These are phyloP conservation scores for Xylaria sp. DNA, from an alignment of 2,329 filamentous ascomycete genomes.

Conservation along the genomic window DNA sequence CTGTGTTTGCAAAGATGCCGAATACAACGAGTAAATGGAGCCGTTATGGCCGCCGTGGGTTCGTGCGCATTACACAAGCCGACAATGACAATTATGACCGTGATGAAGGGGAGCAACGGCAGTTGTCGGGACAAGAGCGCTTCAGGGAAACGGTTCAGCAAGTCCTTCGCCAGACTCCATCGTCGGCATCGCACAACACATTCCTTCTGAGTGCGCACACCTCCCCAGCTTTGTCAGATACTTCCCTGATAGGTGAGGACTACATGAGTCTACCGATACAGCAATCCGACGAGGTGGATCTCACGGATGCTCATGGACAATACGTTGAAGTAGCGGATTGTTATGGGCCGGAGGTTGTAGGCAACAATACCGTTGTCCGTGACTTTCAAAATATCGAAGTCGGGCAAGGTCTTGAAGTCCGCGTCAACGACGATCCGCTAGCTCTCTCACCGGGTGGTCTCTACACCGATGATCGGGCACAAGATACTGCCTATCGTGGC, in stretches of 20 bases:
- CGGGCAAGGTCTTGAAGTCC: constrained; percentile 33
- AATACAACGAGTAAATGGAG: constrained; percentile 22
- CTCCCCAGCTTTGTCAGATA: constrained; percentile 36
- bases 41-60: constrained; percentile 20
- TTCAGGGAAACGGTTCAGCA: constrained; percentile 34
- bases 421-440: constrained; percentile 14
- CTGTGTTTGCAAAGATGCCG: constrained; percentile 21
- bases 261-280: constrained; percentile 34
- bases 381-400: constrained; percentile 26
- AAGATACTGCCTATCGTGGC: constrained; percentile 32
- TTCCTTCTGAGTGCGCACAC: constrained; percentile 13
- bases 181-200: constrained; percentile 2
- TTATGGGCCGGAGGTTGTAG: constrained; percentile 31
- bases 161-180: constrained; percentile 25
- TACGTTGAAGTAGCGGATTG: constrained; percentile 28
- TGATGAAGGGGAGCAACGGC: constrained; percentile 7
- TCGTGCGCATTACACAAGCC: constrained; percentile 31
- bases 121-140: constrained; percentile 20
- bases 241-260: constrained; percentile 30
- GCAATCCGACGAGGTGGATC: constrained; percentile 32
- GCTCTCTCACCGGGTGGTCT: constrained; percentile 28
- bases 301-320: constrained; percentile 14
- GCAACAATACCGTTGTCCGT: not conserved
- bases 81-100: constrained; percentile 24
- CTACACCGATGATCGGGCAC: constrained; percentile 24